These are phyloP conservation scores for Exophiala mesophila DNA, from an alignment of 2,329 filamentous ascomycete genomes.

Conservation along the genomic window DNA sequence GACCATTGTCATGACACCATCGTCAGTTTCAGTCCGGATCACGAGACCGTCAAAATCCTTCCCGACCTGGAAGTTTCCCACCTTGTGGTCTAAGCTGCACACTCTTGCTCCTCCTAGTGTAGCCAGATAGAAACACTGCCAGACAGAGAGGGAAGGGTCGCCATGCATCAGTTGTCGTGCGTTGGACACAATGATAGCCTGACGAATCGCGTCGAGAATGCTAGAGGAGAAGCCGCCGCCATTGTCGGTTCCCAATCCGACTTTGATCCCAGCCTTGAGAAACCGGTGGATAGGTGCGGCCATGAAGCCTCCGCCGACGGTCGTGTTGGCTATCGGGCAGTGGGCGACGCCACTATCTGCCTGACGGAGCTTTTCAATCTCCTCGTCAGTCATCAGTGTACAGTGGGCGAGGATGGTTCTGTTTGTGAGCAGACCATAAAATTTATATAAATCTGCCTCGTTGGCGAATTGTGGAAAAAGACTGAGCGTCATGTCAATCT, in stretches of 20 bases:
- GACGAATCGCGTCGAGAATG: conserved; percentile 55
- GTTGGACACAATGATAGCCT: conserved; percentile 46
- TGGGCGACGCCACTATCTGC: conserved; percentile 54
- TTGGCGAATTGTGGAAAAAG: conserved; percentile 52
- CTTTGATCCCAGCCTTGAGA: conserved; percentile 50
- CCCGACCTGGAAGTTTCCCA: conserved; percentile 32
- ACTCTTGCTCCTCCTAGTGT: conserved; percentile 59
- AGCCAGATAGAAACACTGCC: conserved; percentile 55
- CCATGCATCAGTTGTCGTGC: conserved; percentile 25
- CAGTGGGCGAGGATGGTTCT: conserved; percentile 59
- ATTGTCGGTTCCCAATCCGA: conserved; percentile 57
- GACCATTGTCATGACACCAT: conserved; percentile 50
- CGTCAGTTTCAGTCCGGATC: conserved; percentile 17
- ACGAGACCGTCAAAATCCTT: conserved; percentile 32
- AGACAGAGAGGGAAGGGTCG: conserved; percentile 46
- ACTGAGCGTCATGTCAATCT: conserved; percentile 47
- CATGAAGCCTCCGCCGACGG: conserved; percentile 54
- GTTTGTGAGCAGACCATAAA: conserved; percentile 47
- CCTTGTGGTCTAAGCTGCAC: conserved; percentile 46
- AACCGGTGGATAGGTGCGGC: conserved; percentile 52
- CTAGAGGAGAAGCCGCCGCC: conserved; percentile 55
- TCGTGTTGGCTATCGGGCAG: conserved; percentile 59
- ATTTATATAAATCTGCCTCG: conserved; percentile 55
- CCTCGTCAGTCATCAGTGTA: conserved; percentile 52
- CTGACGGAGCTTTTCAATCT: conserved; percentile 42